Conservation (phyloP, 2,329 filamentous ascomycete genomes). For the Diaporthe nobilis region DNA sequence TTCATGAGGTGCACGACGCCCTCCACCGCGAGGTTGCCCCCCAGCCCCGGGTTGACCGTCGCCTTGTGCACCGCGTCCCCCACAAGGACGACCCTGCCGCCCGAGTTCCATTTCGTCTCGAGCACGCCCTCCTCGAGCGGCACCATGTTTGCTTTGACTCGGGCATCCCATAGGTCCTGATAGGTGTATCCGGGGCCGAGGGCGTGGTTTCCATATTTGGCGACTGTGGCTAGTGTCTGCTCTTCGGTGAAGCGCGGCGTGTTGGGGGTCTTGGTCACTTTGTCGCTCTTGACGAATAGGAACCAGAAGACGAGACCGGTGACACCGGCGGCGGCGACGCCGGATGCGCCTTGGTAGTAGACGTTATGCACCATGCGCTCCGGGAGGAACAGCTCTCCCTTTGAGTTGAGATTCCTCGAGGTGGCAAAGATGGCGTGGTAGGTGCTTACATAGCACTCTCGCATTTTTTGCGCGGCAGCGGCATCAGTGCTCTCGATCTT, state of each 20-base stretch:
- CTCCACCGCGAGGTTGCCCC: constrained; percentile 43
- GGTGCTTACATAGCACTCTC: constrained; percentile 3
- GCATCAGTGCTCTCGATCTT: constrained; percentile 14
- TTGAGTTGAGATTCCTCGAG: constrained; percentile 21
- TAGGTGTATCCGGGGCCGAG: constrained; percentile 45
- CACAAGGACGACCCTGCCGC: constrained; percentile 41
- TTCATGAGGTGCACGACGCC: constrained; percentile 42
- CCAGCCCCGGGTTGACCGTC: constrained; percentile 44
- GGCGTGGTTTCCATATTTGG: constrained; percentile 36
- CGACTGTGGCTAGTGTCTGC: constrained; percentile 39
- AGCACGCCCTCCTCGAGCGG: constrained; percentile 44
- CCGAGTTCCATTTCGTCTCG: constrained; percentile 40
- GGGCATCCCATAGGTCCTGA: constrained; percentile 42
- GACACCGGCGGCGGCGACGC: constrained; percentile 25
- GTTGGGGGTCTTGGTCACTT: constrained; percentile 34
- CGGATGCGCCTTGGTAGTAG: constrained; percentile 39
- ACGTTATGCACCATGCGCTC: constrained; percentile 36
- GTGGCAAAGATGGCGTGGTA: constrained; percentile 40
- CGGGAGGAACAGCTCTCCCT: constrained; percentile 11
- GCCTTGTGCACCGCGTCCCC: constrained; percentile 42
- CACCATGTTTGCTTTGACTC: constrained; percentile 40
- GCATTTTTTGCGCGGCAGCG: not conserved
- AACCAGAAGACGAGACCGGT: constrained; percentile 40
- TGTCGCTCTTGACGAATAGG: constrained; percentile 39
- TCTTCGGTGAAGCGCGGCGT: constrained; percentile 39